These are phyloP conservation scores for Microthlaspi erraticum DNA, from an alignment of 345 rosid species.

Conservation along the genomic window DNA sequence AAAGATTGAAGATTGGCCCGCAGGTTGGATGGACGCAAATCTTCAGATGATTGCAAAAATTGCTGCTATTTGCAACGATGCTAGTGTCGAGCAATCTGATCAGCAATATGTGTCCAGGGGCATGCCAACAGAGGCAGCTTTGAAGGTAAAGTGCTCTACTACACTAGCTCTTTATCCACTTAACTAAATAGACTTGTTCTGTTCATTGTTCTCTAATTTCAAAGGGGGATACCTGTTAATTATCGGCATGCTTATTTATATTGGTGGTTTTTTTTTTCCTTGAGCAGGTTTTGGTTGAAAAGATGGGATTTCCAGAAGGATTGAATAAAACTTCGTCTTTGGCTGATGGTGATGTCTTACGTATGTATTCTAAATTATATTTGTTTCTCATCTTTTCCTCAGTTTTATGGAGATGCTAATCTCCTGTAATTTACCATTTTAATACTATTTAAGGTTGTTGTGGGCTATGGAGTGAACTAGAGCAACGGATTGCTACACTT, in stretches of 20 bases:
- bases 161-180: slow-evolving; percentile 17
- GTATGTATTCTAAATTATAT: slow-evolving; percentile 49
- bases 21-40: slow-evolving; percentile 77
- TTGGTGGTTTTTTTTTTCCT: slow-evolving; percentile 13
- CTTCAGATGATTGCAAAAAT: slow-evolving; percentile 90
- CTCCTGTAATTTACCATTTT: not conserved
- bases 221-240: not conserved
- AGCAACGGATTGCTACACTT: slow-evolving; percentile 86
- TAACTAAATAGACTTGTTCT: slow-evolving; percentile 8
- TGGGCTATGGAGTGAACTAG: slow-evolving; percentile 66
- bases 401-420: slow-evolving; percentile 1
- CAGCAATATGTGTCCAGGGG: slow-evolving; percentile 70
- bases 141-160: slow-evolving; percentile 62
- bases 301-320: slow-evolving; percentile 86
- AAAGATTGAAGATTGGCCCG: slow-evolving; percentile 71
- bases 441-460: slow-evolving; percentile 61
- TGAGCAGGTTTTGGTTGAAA: slow-evolving; percentile 90
- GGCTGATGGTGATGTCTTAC: slow-evolving; percentile 48
- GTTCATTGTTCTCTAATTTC: slow-evolving; percentile 1
- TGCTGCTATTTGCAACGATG: slow-evolving; percentile 90
- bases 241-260: not conserved
- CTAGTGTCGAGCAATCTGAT: slow-evolving; percentile 73
- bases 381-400: not conserved
- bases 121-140: slow-evolving; percentile 96
- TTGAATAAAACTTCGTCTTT: slow-evolving; percentile 47